Base-by-base conservation (phyloP, 2,329 filamentous ascomycete genomes). In the Penicillium sp. region DNA sequence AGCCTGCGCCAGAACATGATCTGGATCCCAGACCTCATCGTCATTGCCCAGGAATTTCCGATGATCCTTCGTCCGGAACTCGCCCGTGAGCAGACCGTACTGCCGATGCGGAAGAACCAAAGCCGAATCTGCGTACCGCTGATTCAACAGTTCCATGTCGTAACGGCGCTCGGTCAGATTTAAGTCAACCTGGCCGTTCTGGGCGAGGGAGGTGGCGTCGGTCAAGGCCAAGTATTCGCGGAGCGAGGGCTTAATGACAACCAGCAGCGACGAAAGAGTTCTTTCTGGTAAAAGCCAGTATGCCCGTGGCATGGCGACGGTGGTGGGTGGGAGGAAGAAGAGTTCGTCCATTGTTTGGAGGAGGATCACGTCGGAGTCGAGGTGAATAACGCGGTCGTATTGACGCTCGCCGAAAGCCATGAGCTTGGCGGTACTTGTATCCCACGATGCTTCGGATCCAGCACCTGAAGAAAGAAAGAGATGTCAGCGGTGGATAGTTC, bases 141-240 rank as follows among this genome's bases (percentile, higher is more conserved):
- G 73, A 60, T 90, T 88, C 42, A 88, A 71, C 0, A 89, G 74
- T 61, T 88, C 85, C 85, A 88, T 88, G 56, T 89, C 86, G 55
- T 82, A 86, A 35, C 60, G 58, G 6, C 58, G 58, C 10, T 60
- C 49, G 7, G 61, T 63, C 18, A 53, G 44, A 27, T 64, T 63
- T 11, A 59, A 26, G 16, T 61, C 51, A 29, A 70, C 48, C 47
- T 73, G 69, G 13, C 68, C 70, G 16, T 63, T 59, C 36, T 63
- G 53, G 2, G 64, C 66, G 9, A 65, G 59, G 34, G 67, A 54
- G 11, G 64, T 63, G 4, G 49, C 48, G 14, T 69, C 66, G 53
- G 68, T 64, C 39, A 74, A 61, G 2, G 62, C 58, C 38, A 60
- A 61, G 43, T 63, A 75, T 70, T 87, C 84, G 9, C 62, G 61